These are phyloP conservation scores for Blepharisma undulans DNA, from an alignment of 169 alveolate genomes.

Conservation along the genomic window DNA sequence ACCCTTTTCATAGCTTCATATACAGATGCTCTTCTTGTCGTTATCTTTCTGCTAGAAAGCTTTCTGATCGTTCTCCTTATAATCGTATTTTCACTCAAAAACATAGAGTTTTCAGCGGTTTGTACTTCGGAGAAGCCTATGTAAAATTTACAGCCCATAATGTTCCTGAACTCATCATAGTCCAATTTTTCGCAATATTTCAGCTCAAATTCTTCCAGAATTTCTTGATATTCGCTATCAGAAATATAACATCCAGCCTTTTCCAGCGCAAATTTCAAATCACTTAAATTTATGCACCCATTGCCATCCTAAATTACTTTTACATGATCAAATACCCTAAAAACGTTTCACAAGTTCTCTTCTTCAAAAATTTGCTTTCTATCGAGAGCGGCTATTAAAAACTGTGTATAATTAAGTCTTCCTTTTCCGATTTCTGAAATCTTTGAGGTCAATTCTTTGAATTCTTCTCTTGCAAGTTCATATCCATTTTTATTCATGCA, in stretches of 20 bases:
- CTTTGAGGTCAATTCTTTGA: not conserved
- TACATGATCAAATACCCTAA: slow-evolving; percentile 24
- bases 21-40: not conserved
- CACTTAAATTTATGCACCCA: not conserved
- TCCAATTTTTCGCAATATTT: not conserved
- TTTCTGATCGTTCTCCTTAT: not conserved
- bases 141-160: not conserved
- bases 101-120: not conserved
- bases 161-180: slow-evolving; percentile 6
- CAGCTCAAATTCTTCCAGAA: slow-evolving; percentile 18
- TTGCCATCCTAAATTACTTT: not conserved
- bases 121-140: not conserved
- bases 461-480: not conserved
- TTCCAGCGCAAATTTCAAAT: not conserved
- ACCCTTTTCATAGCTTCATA: not conserved
- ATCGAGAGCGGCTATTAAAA: slow-evolving; percentile 12
- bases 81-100: not conserved
- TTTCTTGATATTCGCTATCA: not conserved
- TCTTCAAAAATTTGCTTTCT: not conserved
- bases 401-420: slow-evolving; percentile 21
- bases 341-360: slow-evolving; percentile 22
- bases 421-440: not conserved
- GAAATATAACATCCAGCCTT: slow-evolving; percentile 35
- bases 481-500: not conserved
- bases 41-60: not conserved